Conservation (phyloP, 805 yeast species). For the Hagleromyces aurorensis region DNA sequence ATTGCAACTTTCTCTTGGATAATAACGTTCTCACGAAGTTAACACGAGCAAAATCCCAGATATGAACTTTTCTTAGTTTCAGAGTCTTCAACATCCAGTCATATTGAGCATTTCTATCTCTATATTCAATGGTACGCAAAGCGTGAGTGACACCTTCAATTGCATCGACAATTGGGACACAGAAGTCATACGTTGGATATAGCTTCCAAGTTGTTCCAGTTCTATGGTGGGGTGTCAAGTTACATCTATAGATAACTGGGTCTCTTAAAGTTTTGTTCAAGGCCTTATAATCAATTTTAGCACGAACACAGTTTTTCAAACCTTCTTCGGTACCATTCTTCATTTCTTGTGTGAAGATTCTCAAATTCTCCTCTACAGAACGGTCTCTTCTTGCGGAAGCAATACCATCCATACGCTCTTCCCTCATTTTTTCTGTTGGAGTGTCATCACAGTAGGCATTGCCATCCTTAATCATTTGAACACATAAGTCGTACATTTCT, state of each 20-base stretch:
- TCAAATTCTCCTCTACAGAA: slow-evolving; percentile 84
- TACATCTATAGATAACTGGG: slow-evolving; percentile 96
- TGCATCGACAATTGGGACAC: slow-evolving; percentile 94
- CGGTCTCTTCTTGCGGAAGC: slow-evolving; percentile 89
- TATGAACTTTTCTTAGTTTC: slow-evolving; percentile 80
- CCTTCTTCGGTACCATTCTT: slow-evolving; percentile 91
- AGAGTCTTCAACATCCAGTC: slow-evolving; percentile 88
- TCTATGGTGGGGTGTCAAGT: slow-evolving; percentile 95
- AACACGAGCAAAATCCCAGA: slow-evolving; percentile 98
- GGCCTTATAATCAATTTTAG: slow-evolving; percentile 88
- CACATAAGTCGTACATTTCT: slow-evolving; percentile 78
- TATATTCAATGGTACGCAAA: slow-evolving; percentile 94
- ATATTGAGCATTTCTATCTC: slow-evolving; percentile 97
- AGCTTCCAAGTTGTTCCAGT: slow-evolving; percentile 91
- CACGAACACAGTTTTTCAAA: slow-evolving; percentile 86
- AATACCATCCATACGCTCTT: slow-evolving; percentile 96
- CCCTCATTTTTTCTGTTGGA: slow-evolving; percentile 90
- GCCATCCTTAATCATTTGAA: slow-evolving; percentile 87
- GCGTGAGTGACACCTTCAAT: slow-evolving; percentile 98
- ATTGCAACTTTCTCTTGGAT: slow-evolving; percentile 95
- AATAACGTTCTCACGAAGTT: slow-evolving; percentile 93
- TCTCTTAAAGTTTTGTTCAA: slow-evolving; percentile 94
- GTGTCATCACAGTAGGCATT: slow-evolving; percentile 98
- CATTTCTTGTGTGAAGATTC: slow-evolving; percentile 85
- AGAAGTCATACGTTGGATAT: slow-evolving; percentile 98